These are phyloP conservation scores for Pistacia integerrima DNA, from an alignment of 345 rosid genomes.

Conservation along the genomic window DNA sequence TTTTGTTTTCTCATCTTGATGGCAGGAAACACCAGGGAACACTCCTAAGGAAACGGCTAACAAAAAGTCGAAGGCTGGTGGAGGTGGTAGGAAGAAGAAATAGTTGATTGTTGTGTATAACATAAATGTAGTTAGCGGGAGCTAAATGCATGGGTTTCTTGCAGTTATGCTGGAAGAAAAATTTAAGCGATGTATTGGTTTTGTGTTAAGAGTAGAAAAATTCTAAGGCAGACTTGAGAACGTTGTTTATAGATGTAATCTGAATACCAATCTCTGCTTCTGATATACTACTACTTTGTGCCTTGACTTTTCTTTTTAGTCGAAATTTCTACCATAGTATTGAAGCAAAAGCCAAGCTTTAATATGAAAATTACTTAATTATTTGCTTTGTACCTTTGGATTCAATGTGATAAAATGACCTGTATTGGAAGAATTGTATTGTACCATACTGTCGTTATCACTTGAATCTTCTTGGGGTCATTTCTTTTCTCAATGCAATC, in stretches of 20 bases:
- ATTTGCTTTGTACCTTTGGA: background rate
- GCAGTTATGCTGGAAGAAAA: constrained; percentile 5
- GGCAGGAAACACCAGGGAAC: constrained; percentile 54
- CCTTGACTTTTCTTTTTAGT: background rate
- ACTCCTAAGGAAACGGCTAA: constrained; percentile 45
- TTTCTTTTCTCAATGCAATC: too few relatives aligned
- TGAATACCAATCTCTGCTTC: background rate
- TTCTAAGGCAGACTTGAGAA: background rate
- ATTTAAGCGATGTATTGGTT: background rate
- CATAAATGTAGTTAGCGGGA: background rate
- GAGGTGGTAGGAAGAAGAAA: constrained; percentile 70
- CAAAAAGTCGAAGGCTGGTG: constrained; percentile 66
- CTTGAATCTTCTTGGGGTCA: too few relatives aligned
- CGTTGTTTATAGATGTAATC: background rate
- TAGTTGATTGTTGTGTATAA: constrained; percentile 21
- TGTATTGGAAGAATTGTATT: too few relatives aligned
- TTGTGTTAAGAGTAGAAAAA: background rate
- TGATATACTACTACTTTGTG: background rate
- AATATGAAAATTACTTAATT: background rate
- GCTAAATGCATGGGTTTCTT: background rate
- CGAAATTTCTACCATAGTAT: background rate
- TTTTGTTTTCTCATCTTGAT: constrained; percentile 18
- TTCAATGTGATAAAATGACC: background rate
- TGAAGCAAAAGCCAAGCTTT: too few relatives aligned
- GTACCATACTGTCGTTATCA: too few relatives aligned